Percentiles rank a stretch among this genome's conserved stretches.
These are phyloP conservation scores for Thielaviopsis musarum DNA, from an alignment of 2,329 filamentous ascomycete species.

Conservation along the genomic window DNA sequence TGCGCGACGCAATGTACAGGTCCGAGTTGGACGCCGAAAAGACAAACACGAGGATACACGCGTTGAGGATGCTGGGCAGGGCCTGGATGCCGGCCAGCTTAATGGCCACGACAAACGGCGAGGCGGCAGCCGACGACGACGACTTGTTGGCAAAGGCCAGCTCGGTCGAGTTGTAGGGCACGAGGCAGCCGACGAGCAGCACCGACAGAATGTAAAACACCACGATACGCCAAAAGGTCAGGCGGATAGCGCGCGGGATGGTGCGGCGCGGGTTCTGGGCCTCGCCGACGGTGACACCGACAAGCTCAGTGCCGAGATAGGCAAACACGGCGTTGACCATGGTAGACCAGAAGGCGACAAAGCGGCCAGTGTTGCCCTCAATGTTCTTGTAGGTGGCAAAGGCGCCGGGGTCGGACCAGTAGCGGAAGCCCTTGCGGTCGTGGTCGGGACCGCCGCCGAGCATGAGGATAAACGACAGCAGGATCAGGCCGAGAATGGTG, in stretches of 20 bases:
- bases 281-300: conserved; percentile 64
- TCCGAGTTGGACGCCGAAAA: conserved; percentile 66
- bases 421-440: conserved; percentile 46
- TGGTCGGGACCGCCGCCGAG: conserved; percentile 47
- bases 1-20: conserved; percentile 58
- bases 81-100: conserved; percentile 41
- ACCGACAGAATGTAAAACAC: conserved; percentile 65
- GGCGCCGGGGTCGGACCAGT: conserved; percentile 45
- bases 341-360: conserved; percentile 50
- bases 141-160: conserved; percentile 39
- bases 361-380: conserved; percentile 30
- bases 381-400: conserved; percentile 30
- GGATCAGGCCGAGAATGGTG: conserved; percentile 47
- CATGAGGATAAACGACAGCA: conserved; percentile 46
- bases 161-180: conserved; percentile 49
- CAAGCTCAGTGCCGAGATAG: conserved; percentile 59
- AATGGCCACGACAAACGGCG: conserved; percentile 63
- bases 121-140: conserved; percentile 38
- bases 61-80: conserved; percentile 55
- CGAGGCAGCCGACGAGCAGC: conserved; percentile 58
- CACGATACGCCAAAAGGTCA: conserved; percentile 68
- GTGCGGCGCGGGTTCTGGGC: conserved; percentile 64
- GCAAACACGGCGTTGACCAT: conserved; percentile 66
- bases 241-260: conserved; percentile 59
- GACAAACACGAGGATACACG: conserved; percentile 56